A percentile compares a stretch with the other conserved stretches of the same genome.
Evolutionary conservation across 306 rosid species (phyloP).

Genomic region (Notholithocarpus densiflorus): DNA sequence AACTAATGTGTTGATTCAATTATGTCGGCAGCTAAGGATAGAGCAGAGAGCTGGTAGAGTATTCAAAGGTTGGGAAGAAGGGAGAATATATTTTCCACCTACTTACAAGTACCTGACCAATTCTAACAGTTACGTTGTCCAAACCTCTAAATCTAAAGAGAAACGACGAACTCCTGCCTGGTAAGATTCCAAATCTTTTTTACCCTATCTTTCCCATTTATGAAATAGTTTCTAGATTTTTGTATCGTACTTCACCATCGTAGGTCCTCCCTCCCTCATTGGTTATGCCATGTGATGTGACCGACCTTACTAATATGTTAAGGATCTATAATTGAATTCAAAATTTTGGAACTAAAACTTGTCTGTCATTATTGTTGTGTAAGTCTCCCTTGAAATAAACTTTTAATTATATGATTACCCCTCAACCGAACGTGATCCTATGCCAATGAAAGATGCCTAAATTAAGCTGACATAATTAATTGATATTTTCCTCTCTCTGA

Average conservation of each 20-base stretch:
- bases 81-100: slow-evolving; percentile 75
- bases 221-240: too few species aligned
- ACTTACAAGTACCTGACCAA: slow-evolving; percentile 83
- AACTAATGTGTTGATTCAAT: not conserved
- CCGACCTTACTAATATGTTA: too few species aligned
- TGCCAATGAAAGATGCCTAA: not conserved
- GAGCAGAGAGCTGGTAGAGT: slow-evolving; percentile 87
- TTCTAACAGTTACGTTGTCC: slow-evolving; percentile 70
- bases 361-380: too few species aligned
- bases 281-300: too few species aligned
- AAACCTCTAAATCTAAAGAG: slow-evolving; percentile 59
- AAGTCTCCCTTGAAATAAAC: too few species aligned
- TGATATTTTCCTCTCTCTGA: not conserved
- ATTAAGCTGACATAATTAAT: not conserved
- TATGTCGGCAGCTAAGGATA: slow-evolving; percentile 52
- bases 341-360: too few species aligned
- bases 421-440: not conserved
- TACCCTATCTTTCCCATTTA: not conserved
- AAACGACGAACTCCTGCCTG: slow-evolving; percentile 90
- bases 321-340: too few species aligned
- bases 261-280: too few species aligned
- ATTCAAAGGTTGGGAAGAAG: slow-evolving; percentile 92
- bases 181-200: slow-evolving; percentile 36
- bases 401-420: too few species aligned
- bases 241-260: too few species aligned